A percentile compares a stretch with the other conserved stretches of the same genome.
Conservation (phyloP, 2,329 filamentous ascomycete species). For the Tetracladium maxilliforme region DNA sequence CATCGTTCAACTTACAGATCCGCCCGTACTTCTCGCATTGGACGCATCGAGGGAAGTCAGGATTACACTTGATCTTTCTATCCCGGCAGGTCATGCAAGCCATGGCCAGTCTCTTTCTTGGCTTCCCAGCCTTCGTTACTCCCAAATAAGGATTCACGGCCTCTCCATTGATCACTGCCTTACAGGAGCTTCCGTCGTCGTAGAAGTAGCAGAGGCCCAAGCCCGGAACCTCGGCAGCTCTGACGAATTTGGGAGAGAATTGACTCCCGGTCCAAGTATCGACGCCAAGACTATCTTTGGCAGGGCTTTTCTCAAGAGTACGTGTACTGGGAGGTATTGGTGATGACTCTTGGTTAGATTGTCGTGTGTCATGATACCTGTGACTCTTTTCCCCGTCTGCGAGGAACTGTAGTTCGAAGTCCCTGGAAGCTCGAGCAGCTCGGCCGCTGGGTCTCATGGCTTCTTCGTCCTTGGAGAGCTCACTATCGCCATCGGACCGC, state of each 20-base stretch:
- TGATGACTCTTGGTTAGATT: too few relatives aligned
- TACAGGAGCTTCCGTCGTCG: constrained; percentile 71
- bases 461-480: too few relatives aligned
- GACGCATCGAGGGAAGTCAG: constrained; percentile 71
- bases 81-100: constrained; percentile 88
- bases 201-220: constrained; percentile 78
- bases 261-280: constrained; percentile 58
- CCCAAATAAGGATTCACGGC: constrained; percentile 85
- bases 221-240: constrained; percentile 53
- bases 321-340: too few relatives aligned
- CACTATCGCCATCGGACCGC: too few relatives aligned
- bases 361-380: too few relatives aligned
- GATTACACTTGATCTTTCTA: constrained; percentile 97
- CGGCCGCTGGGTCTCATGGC: too few relatives aligned
- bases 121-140: constrained; percentile 86
- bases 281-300: constrained; percentile 46
- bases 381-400: too few relatives aligned
- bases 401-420: too few relatives aligned
- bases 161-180: constrained; percentile 73
- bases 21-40: constrained; percentile 88
- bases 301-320: too few relatives aligned
- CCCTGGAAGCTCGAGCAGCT: too few relatives aligned
- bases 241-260: constrained; percentile 50
- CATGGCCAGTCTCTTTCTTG: constrained; percentile 77
- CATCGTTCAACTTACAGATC: constrained; percentile 72